Conservation (phyloP, 1,284 basidiomycete species). For the Moniliophthora roreri region DNA sequence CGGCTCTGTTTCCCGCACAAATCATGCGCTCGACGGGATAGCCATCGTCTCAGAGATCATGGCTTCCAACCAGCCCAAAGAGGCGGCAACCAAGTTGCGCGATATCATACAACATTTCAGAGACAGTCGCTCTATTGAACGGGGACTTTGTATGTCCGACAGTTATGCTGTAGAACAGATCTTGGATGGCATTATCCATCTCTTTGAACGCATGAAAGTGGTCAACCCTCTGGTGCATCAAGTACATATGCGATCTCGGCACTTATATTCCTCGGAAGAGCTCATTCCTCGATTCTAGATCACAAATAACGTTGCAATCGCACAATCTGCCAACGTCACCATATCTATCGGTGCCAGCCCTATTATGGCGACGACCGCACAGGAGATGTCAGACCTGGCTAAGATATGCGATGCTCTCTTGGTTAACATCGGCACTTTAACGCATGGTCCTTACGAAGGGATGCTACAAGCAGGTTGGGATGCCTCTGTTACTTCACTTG, state of each 20-base stretch:
- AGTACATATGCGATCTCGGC: conserved; percentile 36
- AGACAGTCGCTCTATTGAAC: conserved; percentile 11
- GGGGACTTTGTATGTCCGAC: conserved; percentile 6
- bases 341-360: conserved; percentile 89
- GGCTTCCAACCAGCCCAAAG: conserved; percentile 60
- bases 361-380: conserved; percentile 87
- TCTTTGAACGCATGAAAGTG: conserved; percentile 54
- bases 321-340: conserved; percentile 90
- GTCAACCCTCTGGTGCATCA: conserved; percentile 79
- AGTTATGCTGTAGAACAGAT: conserved; percentile 21
- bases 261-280: background rate
- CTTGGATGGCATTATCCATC: conserved; percentile 26
- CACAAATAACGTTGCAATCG: conserved; percentile 89
- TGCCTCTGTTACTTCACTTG: conserved; percentile 7
- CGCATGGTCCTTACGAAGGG: conserved; percentile 57
- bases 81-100: conserved; percentile 53
- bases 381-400: conserved; percentile 84
- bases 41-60: conserved; percentile 93
- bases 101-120: conserved; percentile 45
- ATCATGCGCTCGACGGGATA: conserved; percentile 72
- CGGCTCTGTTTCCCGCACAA: conserved; percentile 60
- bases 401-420: conserved; percentile 71
- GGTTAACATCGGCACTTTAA: conserved; percentile 90
- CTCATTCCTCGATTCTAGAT: conserved; percentile 50
- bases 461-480: conserved; percentile 78